A percentile compares a stretch with the other conserved stretches of the same genome.
Evolutionary conservation across 148 eudicot genomes (phyloP).

Genomic region (Amaranthus hypochondriacus): DNA sequence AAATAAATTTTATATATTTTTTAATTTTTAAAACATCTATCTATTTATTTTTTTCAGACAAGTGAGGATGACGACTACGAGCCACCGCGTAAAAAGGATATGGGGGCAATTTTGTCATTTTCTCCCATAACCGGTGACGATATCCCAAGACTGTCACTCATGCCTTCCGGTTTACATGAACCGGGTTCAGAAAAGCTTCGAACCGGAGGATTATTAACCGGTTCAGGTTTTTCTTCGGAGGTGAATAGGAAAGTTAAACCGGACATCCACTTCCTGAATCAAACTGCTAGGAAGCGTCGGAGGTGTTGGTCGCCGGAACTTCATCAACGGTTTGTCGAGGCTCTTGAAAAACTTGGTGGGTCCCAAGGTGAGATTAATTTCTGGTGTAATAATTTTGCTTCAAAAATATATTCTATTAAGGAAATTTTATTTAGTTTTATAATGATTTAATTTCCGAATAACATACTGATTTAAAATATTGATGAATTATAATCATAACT

Average conservation of each 20-base stretch:
- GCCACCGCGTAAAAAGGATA: neutral
- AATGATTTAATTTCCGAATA: too few relatives aligned
- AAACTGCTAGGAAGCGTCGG: slow-evolving; percentile 32
- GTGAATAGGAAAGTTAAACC: slow-evolving; percentile 1
- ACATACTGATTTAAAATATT: too few relatives aligned
- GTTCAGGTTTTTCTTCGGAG: neutral
- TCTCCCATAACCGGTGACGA: neutral
- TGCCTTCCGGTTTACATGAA: slow-evolving; percentile 16
- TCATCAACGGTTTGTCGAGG: slow-evolving; percentile 36
- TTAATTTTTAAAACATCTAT: neutral
- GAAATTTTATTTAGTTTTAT: too few relatives aligned
- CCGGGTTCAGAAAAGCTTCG: neutral
- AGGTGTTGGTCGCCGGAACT: slow-evolving; percentile 51
- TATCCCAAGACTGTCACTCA: slow-evolving; percentile 9
- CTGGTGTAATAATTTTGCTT: too few relatives aligned
- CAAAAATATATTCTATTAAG: too few relatives aligned
- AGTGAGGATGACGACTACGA: slow-evolving; percentile 5
- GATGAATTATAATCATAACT: too few relatives aligned
- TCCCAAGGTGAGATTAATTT: slow-evolving; percentile 31
- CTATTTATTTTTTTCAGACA: slow-evolving; percentile 13
- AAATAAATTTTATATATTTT: too few relatives aligned
- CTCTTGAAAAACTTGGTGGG: slow-evolving; percentile 45
- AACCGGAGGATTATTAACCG: neutral
- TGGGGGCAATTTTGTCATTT: slow-evolving; percentile 32
- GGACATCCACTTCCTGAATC: slow-evolving; percentile 11